Base-by-base conservation (phyloP, 495 filamentous ascomycete species). In the Terfezia boudieri region DNA sequence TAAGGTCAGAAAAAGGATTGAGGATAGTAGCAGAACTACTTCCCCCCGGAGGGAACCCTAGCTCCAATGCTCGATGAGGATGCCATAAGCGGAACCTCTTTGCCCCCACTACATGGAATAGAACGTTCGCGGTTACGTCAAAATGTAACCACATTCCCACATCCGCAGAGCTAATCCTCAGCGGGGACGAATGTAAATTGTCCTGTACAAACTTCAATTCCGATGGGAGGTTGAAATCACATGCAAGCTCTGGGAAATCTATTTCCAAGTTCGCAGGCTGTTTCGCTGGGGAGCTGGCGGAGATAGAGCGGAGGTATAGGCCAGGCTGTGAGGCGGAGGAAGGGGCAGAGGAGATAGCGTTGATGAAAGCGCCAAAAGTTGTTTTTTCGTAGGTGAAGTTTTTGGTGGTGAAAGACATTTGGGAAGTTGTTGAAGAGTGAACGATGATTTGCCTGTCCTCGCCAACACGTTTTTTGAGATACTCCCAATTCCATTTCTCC, bases 91-190 rank as follows among this genome's bases (percentile, higher is more conserved):
- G 65, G 36, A 94, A 72, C 37, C 74, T 69, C 66, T 88, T 89
- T 0, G 70, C 69, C 26, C 86, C 84, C 37, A 70, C 67, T 55
- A 89, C 74, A 60, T 93, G 87, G 63, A 83, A 89, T 49, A 90
- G 79, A 8, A 94, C 71, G 61, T 93, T 94, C 23, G 85, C 86
- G 79, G 92, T 88, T 67, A 83, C 82, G 66, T 94, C 85, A 70
- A 88, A 94, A 66, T 94, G 86, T 26, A 93, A 71, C 88, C 86
- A 94, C 77, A 96, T 85, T 26, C 76, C 80, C 4, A 92, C 85
- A 9, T 56, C 59, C 0, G 76, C 79, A 1, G 85, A 84, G 12
- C 84, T 88, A 46, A 94, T 78, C 26, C 86, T 72, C 23, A 93
- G 66, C 0, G 85, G 80, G 0, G 84, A 86, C 62, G 82, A 90